A percentile compares a stretch with the other conserved stretches of the same genome.
phyloP scores from a whole-genome alignment of 371 early-diverging fungal species.

The Rhizopus stolonifer region DNA sequence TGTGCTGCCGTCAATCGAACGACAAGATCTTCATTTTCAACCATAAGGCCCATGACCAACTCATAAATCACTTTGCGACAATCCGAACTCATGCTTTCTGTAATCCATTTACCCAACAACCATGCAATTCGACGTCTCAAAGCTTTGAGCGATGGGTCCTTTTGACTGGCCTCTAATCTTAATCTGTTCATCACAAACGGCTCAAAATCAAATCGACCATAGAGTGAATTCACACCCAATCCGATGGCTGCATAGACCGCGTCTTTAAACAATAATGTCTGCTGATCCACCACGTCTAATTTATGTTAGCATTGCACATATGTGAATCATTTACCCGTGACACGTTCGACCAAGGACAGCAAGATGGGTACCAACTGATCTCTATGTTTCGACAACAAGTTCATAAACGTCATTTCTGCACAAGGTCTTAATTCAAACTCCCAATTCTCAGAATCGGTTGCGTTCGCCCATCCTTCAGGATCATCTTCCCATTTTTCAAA shows the following conservation, averaged over 20 bases:
- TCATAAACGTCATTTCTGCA: conserved; percentile 83
- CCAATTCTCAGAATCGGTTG: conserved; percentile 86
- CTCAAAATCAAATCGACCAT: conserved; percentile 82
- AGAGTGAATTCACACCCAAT: conserved; percentile 80
- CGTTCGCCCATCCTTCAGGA: conserved; percentile 83
- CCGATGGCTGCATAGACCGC: conserved; percentile 84
- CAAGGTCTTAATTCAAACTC: conserved; percentile 81
- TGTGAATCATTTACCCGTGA: conserved; percentile 47
- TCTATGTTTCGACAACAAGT: conserved; percentile 66
- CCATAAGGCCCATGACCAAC: conserved; percentile 68
- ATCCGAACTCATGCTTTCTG: conserved; percentile 70
- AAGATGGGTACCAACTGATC: conserved; percentile 67
- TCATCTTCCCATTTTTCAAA: conserved; percentile 81
- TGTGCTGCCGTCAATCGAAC: conserved; percentile 84
- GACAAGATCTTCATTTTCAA: conserved; percentile 67
- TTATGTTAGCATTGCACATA: not conserved
- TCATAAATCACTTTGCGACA: conserved; percentile 69
- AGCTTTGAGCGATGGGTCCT: conserved; percentile 52
- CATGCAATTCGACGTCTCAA: conserved; percentile 78
- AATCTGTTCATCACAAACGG: conserved; percentile 66
- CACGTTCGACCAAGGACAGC: conserved; percentile 59
- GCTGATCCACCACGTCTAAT: conserved; percentile 42
- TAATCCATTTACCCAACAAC: conserved; percentile 87
- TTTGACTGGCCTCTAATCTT: conserved; percentile 52
- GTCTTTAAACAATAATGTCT: conserved; percentile 73